Base-by-base conservation (phyloP, 768 basidiomycete genomes). In the Pleurotus giganteus region DNA sequence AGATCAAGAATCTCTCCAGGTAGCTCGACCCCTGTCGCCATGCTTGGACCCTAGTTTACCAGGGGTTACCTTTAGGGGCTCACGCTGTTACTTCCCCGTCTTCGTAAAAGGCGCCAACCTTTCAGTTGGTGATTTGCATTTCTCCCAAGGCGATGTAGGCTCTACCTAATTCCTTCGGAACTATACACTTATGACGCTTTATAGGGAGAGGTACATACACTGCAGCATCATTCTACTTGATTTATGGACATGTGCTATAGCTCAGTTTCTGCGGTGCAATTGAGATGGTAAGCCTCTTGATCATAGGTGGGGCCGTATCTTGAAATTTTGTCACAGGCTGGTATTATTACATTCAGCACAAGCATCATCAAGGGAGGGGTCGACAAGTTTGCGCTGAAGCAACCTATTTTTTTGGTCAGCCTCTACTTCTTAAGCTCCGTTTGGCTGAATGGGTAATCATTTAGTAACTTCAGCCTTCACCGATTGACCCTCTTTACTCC, bases 1-100 rank as follows among this genome's bases (percentile, higher is more conserved):
- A 88, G 86, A 89, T 89, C 67, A 89, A 89, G 69, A 87, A 88
- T 62, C 64, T 89, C 41, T 88, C 85, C n/a, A 77, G 72, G 81
- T 82, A 60, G 13, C 55, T 49, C n/a, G 27, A 36, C 19, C 6
- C 46, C 23, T 28, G 19, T 6, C 39, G 13, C n/a, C 15, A 23
- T 12, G 19, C 15, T 29, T 32, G 1, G 15, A 50, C 19, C 28
- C 44, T 51, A 6, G 32, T 26, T 19, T 32, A 11, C 34, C 27
- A 29, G 8, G 17, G 13, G n/a, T n/a, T n/a, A n/a, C n/a, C n/a
- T 24, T 6, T 47, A 82, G 82, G 61, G 86, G 86, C 2, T 88
- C 86, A 23, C 78, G 83, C 1, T 86, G 83, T 66, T 88, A 88
- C 63, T 83, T 89, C 71, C 89, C 89, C 2, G 89, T 91, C 2